These are phyloP conservation scores for Quercus alba DNA, from an alignment of 306 rosid species.

Conservation along the genomic window DNA sequence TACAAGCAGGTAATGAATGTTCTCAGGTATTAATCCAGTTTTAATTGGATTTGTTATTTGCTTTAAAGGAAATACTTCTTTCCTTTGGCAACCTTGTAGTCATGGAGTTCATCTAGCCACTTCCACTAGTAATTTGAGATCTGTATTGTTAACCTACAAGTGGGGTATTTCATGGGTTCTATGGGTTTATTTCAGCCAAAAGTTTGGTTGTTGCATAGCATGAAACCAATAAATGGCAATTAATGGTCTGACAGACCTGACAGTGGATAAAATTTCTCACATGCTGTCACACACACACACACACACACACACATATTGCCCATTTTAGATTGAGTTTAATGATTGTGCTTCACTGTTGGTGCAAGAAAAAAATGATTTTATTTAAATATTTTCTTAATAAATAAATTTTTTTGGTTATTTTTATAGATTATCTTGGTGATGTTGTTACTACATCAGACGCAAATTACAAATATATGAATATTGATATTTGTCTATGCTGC, in stretches of 20 bases:
- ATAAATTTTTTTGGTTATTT: neutral
- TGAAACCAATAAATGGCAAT: neutral
- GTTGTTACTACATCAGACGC: neutral
- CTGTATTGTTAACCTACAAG: neutral
- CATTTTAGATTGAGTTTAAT: neutral
- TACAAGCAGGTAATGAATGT: conserved; percentile 66
- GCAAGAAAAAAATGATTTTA: neutral
- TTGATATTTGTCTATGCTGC: conserved; percentile 3
- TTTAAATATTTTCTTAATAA: neutral
- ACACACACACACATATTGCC: neutral
- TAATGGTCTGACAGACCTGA: neutral
- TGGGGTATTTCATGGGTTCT: neutral
- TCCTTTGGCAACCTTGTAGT: neutral
- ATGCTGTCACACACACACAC: neutral
- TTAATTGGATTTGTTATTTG: neutral
- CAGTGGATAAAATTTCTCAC: neutral
- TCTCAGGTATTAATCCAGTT: conserved; percentile 5
- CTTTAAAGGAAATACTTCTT: neutral
- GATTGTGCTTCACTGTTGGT: neutral
- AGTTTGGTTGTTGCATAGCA: neutral
- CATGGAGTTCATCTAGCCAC: neutral
- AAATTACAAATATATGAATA: neutral
- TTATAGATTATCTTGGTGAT: neutral
- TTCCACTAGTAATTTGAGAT: neutral
- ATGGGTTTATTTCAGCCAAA: neutral